Percentiles rank a stretch among this genome's conserved stretches.
Conservation (phyloP, 345 rosid genomes). For the Brassica incana region DNA sequence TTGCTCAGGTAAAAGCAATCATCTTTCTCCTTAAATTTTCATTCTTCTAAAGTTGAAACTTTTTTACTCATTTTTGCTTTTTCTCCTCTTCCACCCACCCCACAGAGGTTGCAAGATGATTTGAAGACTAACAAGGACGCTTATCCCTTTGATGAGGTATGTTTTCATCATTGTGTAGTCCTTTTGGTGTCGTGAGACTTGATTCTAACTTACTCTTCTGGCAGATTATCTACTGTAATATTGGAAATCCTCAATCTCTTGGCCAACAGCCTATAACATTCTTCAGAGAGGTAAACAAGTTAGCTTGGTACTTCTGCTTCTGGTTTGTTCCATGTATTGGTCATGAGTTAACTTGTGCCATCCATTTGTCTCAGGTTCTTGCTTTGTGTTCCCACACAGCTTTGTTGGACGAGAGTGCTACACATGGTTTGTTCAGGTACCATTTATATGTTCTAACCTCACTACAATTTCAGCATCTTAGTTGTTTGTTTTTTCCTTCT, state of each 20-base stretch:
- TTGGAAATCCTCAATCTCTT: no score
- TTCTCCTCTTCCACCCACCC: background rate
- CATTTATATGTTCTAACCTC: background rate
- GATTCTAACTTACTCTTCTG: background rate
- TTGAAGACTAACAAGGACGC: slow-evolving; percentile 63
- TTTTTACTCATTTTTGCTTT: slow-evolving; percentile 9
- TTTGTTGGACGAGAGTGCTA: slow-evolving; percentile 48
- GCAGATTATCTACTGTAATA: no score
- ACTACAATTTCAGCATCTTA: background rate
- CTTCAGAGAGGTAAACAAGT: no score
- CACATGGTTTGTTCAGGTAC: slow-evolving; percentile 93
- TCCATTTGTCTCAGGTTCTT: no score
- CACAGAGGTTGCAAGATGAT: slow-evolving; percentile 75
- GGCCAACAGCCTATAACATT: no score
- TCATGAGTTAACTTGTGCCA: no score
- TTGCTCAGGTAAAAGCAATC: slow-evolving; percentile 69
- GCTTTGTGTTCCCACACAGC: no score
- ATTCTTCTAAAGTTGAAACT: background rate
- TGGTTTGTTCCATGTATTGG: no score
- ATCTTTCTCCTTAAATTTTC: background rate
- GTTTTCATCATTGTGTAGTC: background rate
- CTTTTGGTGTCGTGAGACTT: slow-evolving; percentile 9
- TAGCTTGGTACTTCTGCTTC: no score
- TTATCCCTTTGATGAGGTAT: slow-evolving; percentile 82
- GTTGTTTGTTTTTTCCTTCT: no score